phyloP scores from a whole-genome alignment of 805 yeast species.

The Candida maesae region DNA sequence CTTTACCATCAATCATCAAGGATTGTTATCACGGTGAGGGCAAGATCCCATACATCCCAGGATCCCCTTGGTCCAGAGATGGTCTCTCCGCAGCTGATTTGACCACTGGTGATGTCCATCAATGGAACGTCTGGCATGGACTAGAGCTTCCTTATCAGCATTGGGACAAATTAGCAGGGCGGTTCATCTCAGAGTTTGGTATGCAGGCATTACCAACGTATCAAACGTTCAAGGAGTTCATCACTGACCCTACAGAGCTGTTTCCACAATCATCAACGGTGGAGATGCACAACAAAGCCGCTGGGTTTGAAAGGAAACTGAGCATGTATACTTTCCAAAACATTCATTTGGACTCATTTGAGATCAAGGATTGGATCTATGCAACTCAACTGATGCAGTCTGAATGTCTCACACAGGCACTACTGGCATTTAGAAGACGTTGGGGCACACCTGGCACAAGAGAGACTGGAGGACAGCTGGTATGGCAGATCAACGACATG shows the following conservation, averaged over 20 bases:
- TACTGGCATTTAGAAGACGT: slow-evolving; percentile 42
- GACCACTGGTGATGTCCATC: slow-evolving; percentile 47
- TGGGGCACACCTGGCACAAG: slow-evolving; percentile 39
- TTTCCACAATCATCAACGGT: slow-evolving; percentile 42
- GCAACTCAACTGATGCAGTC: slow-evolving; percentile 51
- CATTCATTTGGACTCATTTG: slow-evolving; percentile 33
- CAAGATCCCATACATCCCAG: slow-evolving; percentile 39
- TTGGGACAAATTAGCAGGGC: slow-evolving; percentile 43
- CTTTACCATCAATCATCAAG: slow-evolving; percentile 38
- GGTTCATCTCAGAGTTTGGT: slow-evolving; percentile 53
- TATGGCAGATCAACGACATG: slow-evolving; percentile 54
- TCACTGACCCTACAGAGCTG: slow-evolving; percentile 35
- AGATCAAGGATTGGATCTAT: slow-evolving; percentile 42
- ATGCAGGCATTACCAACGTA: slow-evolving; percentile 44
- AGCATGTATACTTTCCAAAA: slow-evolving; percentile 46
- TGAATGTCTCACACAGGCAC: slow-evolving; percentile 46
- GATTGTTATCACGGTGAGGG: slow-evolving; percentile 43
- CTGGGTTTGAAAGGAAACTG: slow-evolving; percentile 42
- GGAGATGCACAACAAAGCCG: slow-evolving; percentile 48
- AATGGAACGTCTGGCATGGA: slow-evolving; percentile 60
- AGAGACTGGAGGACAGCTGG: slow-evolving; percentile 42
- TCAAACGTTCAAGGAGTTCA: slow-evolving; percentile 34
- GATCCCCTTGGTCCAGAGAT: slow-evolving; percentile 47
- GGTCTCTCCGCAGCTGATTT: slow-evolving; percentile 35
- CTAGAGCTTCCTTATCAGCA: slow-evolving; percentile 45